These are phyloP conservation scores for Xylariaceae sp. DNA, from an alignment of 2,329 filamentous ascomycete species.

Conservation along the genomic window DNA sequence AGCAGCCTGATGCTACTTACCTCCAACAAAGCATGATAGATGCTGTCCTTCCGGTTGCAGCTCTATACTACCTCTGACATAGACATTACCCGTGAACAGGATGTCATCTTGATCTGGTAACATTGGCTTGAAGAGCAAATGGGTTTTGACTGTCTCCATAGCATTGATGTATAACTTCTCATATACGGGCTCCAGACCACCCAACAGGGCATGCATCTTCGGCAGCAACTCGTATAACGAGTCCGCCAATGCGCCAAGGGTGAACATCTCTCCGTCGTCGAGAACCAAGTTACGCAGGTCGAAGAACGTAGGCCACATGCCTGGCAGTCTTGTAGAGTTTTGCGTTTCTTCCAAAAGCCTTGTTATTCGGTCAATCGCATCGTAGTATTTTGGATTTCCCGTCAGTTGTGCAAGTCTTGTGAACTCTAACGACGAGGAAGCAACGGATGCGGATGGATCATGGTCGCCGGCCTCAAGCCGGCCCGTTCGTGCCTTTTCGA, in stretches of 20 bases:
- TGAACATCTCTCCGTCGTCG: constrained; percentile 29
- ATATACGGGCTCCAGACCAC: constrained; percentile 56
- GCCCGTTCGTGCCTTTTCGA: neutral
- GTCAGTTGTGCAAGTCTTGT: constrained; percentile 30
- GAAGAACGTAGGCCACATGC: constrained; percentile 67
- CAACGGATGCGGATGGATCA: constrained; percentile 27
- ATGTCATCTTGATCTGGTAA: constrained; percentile 54
- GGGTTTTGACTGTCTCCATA: constrained; percentile 54
- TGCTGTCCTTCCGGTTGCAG: constrained; percentile 38
- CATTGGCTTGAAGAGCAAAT: constrained; percentile 64
- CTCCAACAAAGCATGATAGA: constrained; percentile 49
- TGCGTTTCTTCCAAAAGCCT: constrained; percentile 24
- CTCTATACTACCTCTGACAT: constrained; percentile 23
- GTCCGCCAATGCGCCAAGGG: constrained; percentile 35
- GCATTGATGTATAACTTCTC: constrained; percentile 56
- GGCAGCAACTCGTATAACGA: constrained; percentile 49
- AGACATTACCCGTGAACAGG: constrained; percentile 51
- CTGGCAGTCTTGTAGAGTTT: constrained; percentile 32
- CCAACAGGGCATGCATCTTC: constrained; percentile 51
- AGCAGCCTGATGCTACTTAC: no score
- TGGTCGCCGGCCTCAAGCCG: constrained; percentile 13
- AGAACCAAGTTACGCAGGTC: constrained; percentile 52
- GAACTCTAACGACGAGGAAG: constrained; percentile 30
- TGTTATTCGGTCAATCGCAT: constrained; percentile 28
- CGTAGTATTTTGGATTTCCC: constrained; percentile 29